Conservation (phyloP, 495 filamentous ascomycete genomes). For the Talaromyces borbonicus region DNA sequence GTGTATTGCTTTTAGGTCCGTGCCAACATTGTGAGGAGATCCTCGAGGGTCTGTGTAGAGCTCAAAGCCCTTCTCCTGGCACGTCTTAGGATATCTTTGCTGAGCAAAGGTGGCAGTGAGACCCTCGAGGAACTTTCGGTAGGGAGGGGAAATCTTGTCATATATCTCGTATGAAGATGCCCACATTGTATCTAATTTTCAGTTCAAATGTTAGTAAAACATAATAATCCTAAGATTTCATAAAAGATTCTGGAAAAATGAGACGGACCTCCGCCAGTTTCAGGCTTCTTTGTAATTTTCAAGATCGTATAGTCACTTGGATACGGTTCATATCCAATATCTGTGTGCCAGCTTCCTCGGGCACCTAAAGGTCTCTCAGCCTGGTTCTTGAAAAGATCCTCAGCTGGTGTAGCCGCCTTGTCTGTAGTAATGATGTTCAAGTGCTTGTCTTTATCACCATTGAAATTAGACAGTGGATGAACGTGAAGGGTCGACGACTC, state of each 20-base stretch:
- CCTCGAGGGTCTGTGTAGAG: conserved; percentile 47
- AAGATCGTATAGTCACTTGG: conserved; percentile 58
- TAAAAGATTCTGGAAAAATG: background rate
- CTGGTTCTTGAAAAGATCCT: conserved; percentile 37
- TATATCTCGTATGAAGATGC: conserved; percentile 39
- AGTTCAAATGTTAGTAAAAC: too few species aligned
- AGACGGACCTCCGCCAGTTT: conserved; percentile 52
- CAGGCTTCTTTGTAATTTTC: conserved; percentile 51
- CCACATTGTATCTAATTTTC: conserved; percentile 32
- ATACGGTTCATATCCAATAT: conserved; percentile 59
- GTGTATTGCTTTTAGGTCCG: conserved; percentile 51
- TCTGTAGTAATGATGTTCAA: conserved; percentile 63
- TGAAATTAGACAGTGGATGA: conserved; percentile 50
- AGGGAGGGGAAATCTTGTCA: conserved; percentile 56
- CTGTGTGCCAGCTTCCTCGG: conserved; percentile 45
- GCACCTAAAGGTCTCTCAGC: conserved; percentile 6
- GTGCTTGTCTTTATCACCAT: conserved; percentile 30
- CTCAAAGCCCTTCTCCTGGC: conserved; percentile 33
- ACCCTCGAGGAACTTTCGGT: conserved; percentile 54
- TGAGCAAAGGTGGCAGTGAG: conserved; percentile 45
- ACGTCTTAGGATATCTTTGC: conserved; percentile 31
- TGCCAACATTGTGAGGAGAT: conserved; percentile 53
- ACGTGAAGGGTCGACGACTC: conserved; percentile 51
- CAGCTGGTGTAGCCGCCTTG: conserved; percentile 40
- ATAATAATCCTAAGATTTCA: too few species aligned